Conservation (phyloP, 2,329 filamentous ascomycete genomes). For the Alternaria sp. region DNA sequence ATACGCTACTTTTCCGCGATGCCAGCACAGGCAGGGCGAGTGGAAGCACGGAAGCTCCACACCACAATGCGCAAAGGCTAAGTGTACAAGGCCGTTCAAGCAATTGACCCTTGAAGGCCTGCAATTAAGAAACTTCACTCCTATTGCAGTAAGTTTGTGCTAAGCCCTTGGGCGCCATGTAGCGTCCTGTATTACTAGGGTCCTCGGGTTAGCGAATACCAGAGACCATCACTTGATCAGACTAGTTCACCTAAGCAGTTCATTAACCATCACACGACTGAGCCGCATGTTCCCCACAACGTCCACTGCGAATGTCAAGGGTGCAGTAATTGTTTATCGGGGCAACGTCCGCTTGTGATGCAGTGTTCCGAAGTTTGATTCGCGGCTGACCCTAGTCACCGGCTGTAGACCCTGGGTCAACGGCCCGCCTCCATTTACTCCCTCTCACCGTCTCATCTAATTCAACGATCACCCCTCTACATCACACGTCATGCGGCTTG, state of each 20-base stretch:
- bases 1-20: neutral
- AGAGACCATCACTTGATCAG: neutral
- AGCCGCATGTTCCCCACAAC: conserved; percentile 21
- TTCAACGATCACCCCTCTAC: conserved; percentile 32
- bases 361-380: conserved; percentile 27
- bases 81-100: neutral
- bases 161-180: neutral
- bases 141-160: neutral
- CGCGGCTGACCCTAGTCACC: conserved; percentile 28
- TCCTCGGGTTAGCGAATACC: neutral
- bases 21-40: neutral
- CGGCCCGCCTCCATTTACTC: conserved; percentile 41
- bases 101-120: neutral
- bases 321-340: conserved; percentile 19
- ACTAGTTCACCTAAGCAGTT: neutral
- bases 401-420: conserved; percentile 34
- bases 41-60: neutral
- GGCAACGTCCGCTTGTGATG: conserved; percentile 14
- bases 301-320: conserved; percentile 7
- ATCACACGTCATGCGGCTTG: conserved; percentile 15
- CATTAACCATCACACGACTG: conserved; percentile 4
- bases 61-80: neutral
- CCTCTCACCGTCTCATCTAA: conserved; percentile 32
- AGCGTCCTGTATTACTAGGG: neutral
- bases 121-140: neutral